A percentile compares a stretch with the other conserved stretches of the same genome.
phyloP scores from a whole-genome alignment of 768 basidiomycete genomes.

The Pleurotus ostreatus region DNA sequence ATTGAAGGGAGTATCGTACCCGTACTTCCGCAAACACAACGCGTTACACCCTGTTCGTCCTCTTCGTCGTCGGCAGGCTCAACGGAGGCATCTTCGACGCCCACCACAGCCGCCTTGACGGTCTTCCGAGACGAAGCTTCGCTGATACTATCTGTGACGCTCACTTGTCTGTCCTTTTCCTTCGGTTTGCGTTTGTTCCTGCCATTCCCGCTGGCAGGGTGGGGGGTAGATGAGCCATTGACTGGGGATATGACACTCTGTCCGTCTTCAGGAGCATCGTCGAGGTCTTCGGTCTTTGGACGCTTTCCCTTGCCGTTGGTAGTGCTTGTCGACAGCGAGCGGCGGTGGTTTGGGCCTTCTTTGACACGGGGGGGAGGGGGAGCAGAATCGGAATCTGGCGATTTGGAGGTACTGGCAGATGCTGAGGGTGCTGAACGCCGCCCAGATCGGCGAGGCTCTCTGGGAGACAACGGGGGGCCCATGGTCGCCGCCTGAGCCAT shows the following conservation, averaged over 20 bases:
- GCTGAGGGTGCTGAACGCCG: constrained; percentile 66
- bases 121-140: constrained; percentile 17
- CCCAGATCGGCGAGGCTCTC: constrained; percentile 76
- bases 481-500: constrained; percentile 69
- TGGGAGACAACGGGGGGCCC: constrained; percentile 75
- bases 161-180: constrained; percentile 41
- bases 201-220: constrained; percentile 28
- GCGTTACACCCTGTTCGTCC: constrained; percentile 65
- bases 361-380: constrained; percentile 29
- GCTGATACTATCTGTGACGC: constrained; percentile 17
- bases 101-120: not conserved
- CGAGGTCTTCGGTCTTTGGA: constrained; percentile 70
- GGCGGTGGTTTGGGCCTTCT: constrained; percentile 41
- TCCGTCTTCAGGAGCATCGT: constrained; percentile 55
- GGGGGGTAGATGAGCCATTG: constrained; percentile 21
- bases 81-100: constrained; percentile 30
- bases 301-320: constrained; percentile 50
- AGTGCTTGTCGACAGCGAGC: constrained; percentile 34
- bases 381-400: constrained; percentile 64
- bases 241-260: constrained; percentile 37
- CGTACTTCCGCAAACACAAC: constrained; percentile 82
- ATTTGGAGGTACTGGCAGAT: constrained; percentile 67
- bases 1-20: constrained; percentile 39
- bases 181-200: constrained; percentile 65
- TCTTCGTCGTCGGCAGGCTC: constrained; percentile 49